Evolutionary conservation across 371 early-diverging fungal genomes (phyloP).

Genomic region (Circinella umbellata): DNA sequence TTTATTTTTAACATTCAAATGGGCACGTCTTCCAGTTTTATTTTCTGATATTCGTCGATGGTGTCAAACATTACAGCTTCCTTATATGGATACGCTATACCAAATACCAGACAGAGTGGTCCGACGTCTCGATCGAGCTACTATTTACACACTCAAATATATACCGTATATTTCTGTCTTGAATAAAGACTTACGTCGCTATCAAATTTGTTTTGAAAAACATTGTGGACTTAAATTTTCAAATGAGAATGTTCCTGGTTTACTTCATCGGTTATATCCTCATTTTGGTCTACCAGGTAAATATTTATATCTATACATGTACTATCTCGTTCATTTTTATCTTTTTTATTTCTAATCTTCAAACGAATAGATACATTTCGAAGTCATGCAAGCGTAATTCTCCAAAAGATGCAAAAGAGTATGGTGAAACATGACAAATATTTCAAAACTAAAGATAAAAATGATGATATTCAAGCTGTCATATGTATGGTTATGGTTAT

Average conservation of each 20-base stretch:
- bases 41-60: neutral
- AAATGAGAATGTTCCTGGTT: neutral
- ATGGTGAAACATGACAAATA: neutral
- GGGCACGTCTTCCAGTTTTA: conserved; percentile 4
- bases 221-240: neutral
- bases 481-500: neutral
- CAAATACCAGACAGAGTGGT: neutral
- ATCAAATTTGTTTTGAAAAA: neutral
- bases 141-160: neutral
- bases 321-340: neutral
- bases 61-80: conserved; percentile 3
- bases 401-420: neutral
- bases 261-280: neutral
- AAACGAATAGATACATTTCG: neutral
- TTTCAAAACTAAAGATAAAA: neutral
- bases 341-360: neutral
- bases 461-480: conserved; percentile 5
- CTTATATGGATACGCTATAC: neutral
- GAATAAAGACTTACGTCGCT: neutral
- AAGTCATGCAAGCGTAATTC: neutral
- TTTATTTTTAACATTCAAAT: conserved; percentile 5
- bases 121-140: neutral
- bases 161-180: neutral
- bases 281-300: conserved; percentile 10
- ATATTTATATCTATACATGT: neutral